Evolutionary conservation across 352 stramenopile species (phyloP), one percentile per base, ranked within the genome.

Genomic region (Phytopythium chamaehyphon): DNA sequence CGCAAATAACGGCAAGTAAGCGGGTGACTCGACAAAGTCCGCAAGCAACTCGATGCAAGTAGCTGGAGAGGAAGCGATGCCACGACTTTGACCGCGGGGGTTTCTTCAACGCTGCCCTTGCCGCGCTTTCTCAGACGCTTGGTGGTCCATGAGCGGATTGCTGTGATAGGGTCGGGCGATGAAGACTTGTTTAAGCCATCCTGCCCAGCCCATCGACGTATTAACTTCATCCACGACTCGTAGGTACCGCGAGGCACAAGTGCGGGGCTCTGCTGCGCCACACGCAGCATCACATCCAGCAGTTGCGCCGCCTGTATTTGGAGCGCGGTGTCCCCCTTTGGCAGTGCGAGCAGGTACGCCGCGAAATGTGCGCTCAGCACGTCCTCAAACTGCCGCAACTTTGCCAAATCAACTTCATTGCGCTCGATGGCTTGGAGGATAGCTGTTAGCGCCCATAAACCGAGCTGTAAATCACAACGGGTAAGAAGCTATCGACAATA

Each of bases 221-320:
- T 67, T 40, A 79, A 69, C 39, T 84, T 64, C 69, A 89, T 76
- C 77, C 77, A 91, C 10, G 72, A 54, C 40, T 83, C 69, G 47
- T 87, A 86, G 2, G 73, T 70, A 5, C 75, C 64, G 31, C 43
- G 62, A 28, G 67, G 49, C 21, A 71, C 67, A 6, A 64, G 33
- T 0, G 67, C 57, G 0, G 66, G 59, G 15, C 72, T 66, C 22
- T 73, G 63, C 12, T 71, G 58, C 26, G 67, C 66, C 9, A 83
- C 21, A 48, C 83, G 65, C 7, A 88, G 61, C 33, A 87, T 22
- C n/a, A 51, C 54, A 16, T 82, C 59, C 21, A 87, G 19, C 24
- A 89, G 52, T 35, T 46, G 42, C 18, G 76, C 74, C 22, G 77
- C 73, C n/a, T 66, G 61, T 8, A 71, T 26, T 31, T 88, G 76